phyloP scores from a whole-genome alignment of 2,329 filamentous ascomycete species.

The Claviceps cyperi region DNA sequence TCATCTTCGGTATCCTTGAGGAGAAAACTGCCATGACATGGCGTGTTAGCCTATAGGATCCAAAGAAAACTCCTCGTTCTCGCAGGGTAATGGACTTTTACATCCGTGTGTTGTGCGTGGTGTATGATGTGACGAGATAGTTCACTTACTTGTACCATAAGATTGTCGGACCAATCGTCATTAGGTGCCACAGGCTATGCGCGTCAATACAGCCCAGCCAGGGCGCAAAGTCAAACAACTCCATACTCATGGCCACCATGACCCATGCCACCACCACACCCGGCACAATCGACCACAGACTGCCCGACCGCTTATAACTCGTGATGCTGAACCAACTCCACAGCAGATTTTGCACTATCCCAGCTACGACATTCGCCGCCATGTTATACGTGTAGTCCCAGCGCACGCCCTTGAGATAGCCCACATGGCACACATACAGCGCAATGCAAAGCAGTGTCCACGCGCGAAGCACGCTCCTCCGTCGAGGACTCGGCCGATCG shows the following conservation, averaged over 20 bases:
- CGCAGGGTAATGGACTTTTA: not conserved
- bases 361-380: conserved; percentile 77
- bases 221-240: conserved; percentile 87
- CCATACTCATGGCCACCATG: conserved; percentile 84
- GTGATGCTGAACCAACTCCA: conserved; percentile 76
- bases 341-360: conserved; percentile 64
- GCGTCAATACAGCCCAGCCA: conserved; percentile 73
- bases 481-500: conserved; percentile 38
- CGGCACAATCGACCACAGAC: conserved; percentile 77
- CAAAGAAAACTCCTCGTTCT: not conserved
- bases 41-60: conserved; percentile 9
- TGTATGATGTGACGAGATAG: not conserved
- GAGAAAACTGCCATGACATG: conserved; percentile 51
- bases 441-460: conserved; percentile 63
- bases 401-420: conserved; percentile 67
- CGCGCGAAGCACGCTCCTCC: conserved; percentile 41
- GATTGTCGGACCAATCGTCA: conserved; percentile 74
- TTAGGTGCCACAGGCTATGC: conserved; percentile 89
- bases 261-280: conserved; percentile 87
- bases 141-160: conserved; percentile 84
- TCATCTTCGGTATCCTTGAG: conserved; percentile 77
- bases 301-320: conserved; percentile 56
- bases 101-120: too few species aligned
- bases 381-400: conserved; percentile 99
- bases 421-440: conserved; percentile 64